These are phyloP conservation scores for Lecanicillium sp. DNA, from an alignment of 2,329 filamentous ascomycete genomes.

Conservation along the genomic window DNA sequence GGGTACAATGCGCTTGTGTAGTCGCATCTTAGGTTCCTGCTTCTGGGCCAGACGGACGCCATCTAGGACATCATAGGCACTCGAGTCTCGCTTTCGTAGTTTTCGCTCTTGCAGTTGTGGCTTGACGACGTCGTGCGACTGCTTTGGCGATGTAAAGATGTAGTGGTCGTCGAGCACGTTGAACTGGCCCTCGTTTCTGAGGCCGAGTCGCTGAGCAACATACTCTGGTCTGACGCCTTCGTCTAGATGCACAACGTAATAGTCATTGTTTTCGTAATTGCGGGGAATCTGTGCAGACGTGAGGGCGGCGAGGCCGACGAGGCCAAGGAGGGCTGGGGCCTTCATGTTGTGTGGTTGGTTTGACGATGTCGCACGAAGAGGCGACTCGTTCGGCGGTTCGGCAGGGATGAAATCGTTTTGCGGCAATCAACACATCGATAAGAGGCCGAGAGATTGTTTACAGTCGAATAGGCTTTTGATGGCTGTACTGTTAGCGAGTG, in stretches of 20 bases:
- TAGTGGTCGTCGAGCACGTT: slow-evolving; percentile 74
- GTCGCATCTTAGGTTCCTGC: slow-evolving; percentile 43
- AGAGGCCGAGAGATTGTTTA: too few relatives aligned
- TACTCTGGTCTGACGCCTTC: slow-evolving; percentile 54
- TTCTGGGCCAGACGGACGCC: slow-evolving; percentile 73
- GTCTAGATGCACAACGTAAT: slow-evolving; percentile 84
- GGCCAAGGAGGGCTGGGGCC: slow-evolving; percentile 14
- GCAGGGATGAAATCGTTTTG: too few relatives aligned
- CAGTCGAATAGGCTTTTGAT: too few relatives aligned
- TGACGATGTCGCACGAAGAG: neutral
- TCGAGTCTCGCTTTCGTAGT: slow-evolving; percentile 52
- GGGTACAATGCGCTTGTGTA: slow-evolving; percentile 44
- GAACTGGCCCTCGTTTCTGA: slow-evolving; percentile 73
- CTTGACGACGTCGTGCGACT: slow-evolving; percentile 50
- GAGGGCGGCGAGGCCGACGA: slow-evolving; percentile 34
- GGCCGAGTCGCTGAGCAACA: slow-evolving; percentile 63
- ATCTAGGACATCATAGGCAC: slow-evolving; percentile 55
- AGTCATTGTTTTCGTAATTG: slow-evolving; percentile 76
- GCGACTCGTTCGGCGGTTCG: too few relatives aligned
- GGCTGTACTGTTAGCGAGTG: too few relatives aligned
- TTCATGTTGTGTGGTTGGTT: slow-evolving; percentile 5
- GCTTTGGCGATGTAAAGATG: slow-evolving; percentile 69
- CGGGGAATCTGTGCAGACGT: slow-evolving; percentile 47
- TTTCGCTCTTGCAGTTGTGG: slow-evolving; percentile 43
- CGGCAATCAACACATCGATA: too few relatives aligned